Conservation (phyloP, 352 stramenopile species). For the Globisporangium nagaii region DNA sequence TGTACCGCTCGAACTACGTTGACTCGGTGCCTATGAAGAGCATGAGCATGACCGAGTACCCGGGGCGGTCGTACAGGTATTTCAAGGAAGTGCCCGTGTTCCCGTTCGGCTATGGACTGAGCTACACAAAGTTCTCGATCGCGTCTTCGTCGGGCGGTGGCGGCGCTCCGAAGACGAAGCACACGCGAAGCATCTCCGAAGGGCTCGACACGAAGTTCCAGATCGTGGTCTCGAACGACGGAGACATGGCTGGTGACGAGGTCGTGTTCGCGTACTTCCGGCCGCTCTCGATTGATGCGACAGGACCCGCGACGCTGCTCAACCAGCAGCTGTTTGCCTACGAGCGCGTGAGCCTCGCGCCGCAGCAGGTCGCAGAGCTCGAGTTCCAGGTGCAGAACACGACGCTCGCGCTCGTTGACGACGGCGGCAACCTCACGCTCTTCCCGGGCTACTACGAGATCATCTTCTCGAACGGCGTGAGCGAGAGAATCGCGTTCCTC, state of each 20-base stretch:
- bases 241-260: slow-evolving; percentile 48
- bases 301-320: slow-evolving; percentile 47
- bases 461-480: slow-evolving; percentile 66
- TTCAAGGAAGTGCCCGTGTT: slow-evolving; percentile 87
- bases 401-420: slow-evolving; percentile 54
- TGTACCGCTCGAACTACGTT: slow-evolving; percentile 82
- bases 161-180: slow-evolving; percentile 4
- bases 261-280: slow-evolving; percentile 80
- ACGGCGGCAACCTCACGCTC: slow-evolving; percentile 40
- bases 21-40: slow-evolving; percentile 73
- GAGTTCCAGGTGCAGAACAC: slow-evolving; percentile 35
- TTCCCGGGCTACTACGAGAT: slow-evolving; percentile 74
- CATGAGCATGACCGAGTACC: slow-evolving; percentile 88
- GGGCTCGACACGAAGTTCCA: slow-evolving; percentile 36
- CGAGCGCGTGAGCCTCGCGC: slow-evolving; percentile 41
- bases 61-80: slow-evolving; percentile 90
- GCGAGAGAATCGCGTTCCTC: slow-evolving; percentile 58
- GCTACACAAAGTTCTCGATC: slow-evolving; percentile 84
- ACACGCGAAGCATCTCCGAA: slow-evolving; percentile 26
- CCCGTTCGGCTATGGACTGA: slow-evolving; percentile 87
- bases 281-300: slow-evolving; percentile 48
- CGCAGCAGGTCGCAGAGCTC: slow-evolving; percentile 27
- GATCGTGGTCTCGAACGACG: slow-evolving; percentile 55
- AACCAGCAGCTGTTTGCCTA: slow-evolving; percentile 80
- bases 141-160: slow-evolving; percentile 7